phyloP scores from a whole-genome alignment of 768 basidiomycete genomes.

The Kwoniella dejecticola region DNA sequence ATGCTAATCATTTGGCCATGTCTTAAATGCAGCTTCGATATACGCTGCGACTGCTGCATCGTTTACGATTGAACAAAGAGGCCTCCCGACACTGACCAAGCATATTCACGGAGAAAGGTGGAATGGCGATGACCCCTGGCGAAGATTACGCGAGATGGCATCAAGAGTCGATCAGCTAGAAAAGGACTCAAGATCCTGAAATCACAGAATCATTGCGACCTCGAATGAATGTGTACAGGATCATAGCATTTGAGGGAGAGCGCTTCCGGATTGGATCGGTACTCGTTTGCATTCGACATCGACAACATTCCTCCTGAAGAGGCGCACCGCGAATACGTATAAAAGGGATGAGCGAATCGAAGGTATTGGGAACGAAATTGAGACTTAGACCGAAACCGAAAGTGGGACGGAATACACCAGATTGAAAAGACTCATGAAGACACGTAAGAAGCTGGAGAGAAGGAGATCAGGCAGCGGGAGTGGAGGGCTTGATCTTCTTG shows the following conservation, averaged over 20 bases:
- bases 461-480: conserved; percentile 14
- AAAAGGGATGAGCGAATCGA: conserved; percentile 18
- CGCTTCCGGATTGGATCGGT: background rate
- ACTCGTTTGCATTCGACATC: background rate
- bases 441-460: background rate
- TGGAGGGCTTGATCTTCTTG: conserved; percentile 33
- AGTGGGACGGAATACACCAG: background rate
- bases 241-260: too few species aligned
- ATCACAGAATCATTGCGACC: too few species aligned
- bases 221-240: too few species aligned
- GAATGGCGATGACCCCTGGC: conserved; percentile 44
- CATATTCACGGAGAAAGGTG: conserved; percentile 17
- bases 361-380: background rate
- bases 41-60: conserved; percentile 40
- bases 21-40: conserved; percentile 44
- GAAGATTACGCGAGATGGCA: conserved; percentile 24
- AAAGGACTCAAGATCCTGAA: too few species aligned
- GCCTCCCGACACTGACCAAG: conserved; percentile 27
- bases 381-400: too few species aligned
- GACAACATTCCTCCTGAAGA: background rate
- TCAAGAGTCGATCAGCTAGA: conserved; percentile 14
- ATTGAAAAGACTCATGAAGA: background rate
- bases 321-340: background rate
- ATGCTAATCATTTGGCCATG: too few species aligned
- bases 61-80: conserved; percentile 46